Percentiles rank a stretch among this genome's conserved stretches.
These are phyloP conservation scores for Alloteropsis semialata DNA, from an alignment of 176 grass and related monocot species.

Conservation along the genomic window DNA sequence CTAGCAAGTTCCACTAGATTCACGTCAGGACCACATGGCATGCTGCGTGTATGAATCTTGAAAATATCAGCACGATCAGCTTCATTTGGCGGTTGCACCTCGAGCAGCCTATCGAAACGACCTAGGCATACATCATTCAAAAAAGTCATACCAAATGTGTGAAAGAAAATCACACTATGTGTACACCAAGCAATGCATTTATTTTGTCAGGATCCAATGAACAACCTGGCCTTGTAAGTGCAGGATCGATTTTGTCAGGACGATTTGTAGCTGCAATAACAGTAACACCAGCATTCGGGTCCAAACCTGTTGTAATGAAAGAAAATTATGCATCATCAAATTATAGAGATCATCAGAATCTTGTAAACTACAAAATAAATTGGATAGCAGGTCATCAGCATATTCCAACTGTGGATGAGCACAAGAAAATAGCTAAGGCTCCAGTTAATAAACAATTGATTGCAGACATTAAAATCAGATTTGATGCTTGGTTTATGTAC, in stretches of 20 bases:
- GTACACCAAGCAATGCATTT: not conserved
- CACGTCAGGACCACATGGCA: conserved; percentile 60
- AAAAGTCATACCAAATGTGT: conserved; percentile 5
- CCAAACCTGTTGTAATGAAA: conserved; percentile 64
- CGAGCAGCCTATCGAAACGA: conserved; percentile 83
- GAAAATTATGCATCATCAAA: conserved; percentile 12
- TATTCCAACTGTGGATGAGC: not conserved
- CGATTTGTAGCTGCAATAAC: conserved; percentile 97
- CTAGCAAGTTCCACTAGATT: conserved; percentile 66
- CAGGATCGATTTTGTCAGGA: conserved; percentile 94
- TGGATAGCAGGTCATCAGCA: not conserved
- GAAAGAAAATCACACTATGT: not conserved
- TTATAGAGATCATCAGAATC: not conserved
- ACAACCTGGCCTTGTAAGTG: conserved; percentile 84
- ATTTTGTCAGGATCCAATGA: not conserved
- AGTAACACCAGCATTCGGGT: conserved; percentile 60
- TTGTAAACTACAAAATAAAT: not conserved
- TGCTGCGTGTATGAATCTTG: conserved; percentile 59
- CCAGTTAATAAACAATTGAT: not conserved
- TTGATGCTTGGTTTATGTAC: not conserved
- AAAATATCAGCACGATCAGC: conserved; percentile 78
- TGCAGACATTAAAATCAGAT: conserved; percentile 10
- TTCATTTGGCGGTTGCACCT: conserved; percentile 85
- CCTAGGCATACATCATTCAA: conserved; percentile 43
- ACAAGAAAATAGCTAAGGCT: not conserved